Evolutionary conservation across 257 asterid genomes (phyloP).

Genomic region (Leonotis leonurus): DNA sequence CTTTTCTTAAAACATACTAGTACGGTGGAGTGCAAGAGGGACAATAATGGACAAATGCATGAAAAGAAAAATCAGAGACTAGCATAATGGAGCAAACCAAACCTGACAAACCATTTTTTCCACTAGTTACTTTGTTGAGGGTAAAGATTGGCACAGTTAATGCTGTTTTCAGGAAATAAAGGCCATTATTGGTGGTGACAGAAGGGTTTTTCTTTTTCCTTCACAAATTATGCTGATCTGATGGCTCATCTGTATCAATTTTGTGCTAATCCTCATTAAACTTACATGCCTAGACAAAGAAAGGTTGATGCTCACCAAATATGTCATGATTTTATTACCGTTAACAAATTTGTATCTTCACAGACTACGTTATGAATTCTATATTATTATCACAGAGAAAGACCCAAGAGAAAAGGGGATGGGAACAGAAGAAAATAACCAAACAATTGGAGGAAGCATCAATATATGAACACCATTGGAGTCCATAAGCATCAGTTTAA

Average conservation of each 20-base stretch:
- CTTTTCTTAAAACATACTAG: constrained; percentile 6
- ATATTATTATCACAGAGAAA: too few relatives aligned
- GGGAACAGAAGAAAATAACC: constrained; percentile 1
- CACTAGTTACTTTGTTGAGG: constrained; percentile 15
- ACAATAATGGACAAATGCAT: constrained; percentile 15
- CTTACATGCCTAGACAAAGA: constrained; percentile 9
- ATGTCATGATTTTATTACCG: not conserved
- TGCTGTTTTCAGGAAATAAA: constrained; percentile 9
- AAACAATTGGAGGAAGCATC: not conserved
- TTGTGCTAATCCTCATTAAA: constrained; percentile 10
- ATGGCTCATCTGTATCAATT: constrained; percentile 9
- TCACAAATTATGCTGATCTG: constrained; percentile 1
- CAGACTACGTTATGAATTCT: too few relatives aligned
- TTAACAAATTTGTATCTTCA: too few relatives aligned
- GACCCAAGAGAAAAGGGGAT: too few relatives aligned
- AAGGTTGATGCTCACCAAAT: not conserved
- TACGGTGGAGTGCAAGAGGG: constrained; percentile 11
- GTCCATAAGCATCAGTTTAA: constrained; percentile 6
- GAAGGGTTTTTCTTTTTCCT: not conserved
- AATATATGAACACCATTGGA: not conserved
- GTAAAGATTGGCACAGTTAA: constrained; percentile 17
- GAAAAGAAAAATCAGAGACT: constrained; percentile 10
- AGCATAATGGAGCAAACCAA: constrained; percentile 20
- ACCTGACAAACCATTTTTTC: constrained; percentile 12
- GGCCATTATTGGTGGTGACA: constrained; percentile 11